Conservation (phyloP, 1,284 basidiomycete genomes). For the Cryptococcus sp. region DNA sequence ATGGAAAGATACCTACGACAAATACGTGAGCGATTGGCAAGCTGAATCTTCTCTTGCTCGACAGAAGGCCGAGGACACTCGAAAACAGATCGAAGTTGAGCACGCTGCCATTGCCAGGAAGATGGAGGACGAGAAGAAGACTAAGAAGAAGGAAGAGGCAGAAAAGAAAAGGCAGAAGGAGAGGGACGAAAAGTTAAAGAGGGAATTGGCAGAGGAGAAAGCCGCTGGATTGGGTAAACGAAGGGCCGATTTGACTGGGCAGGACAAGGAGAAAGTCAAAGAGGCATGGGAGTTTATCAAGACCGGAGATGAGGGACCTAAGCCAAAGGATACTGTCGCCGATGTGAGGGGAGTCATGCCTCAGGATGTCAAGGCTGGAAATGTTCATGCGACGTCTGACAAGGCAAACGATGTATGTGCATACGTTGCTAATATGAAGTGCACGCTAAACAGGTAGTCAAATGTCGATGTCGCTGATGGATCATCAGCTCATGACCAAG, state of each 20-base stretch:
- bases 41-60: slow-evolving; percentile 68
- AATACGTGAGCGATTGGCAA: slow-evolving; percentile 66
- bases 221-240: slow-evolving; percentile 1
- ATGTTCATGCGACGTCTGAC: slow-evolving; percentile 27
- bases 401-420: slow-evolving; percentile 3
- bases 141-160: slow-evolving; percentile 22
- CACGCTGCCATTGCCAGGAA: slow-evolving; percentile 19
- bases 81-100: slow-evolving; percentile 63
- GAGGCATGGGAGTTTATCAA: slow-evolving; percentile 57
- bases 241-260: neutral
- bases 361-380: slow-evolving; percentile 50
- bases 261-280: slow-evolving; percentile 45
- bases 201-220: slow-evolving; percentile 17
- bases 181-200: slow-evolving; percentile 17
- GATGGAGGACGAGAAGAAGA: slow-evolving; percentile 18
- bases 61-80: slow-evolving; percentile 66
- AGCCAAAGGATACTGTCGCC: slow-evolving; percentile 30
- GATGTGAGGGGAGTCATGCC: slow-evolving; percentile 53
- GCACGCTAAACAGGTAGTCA: too few relatives aligned
- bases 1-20: slow-evolving; percentile 65
- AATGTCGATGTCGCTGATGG: too few relatives aligned
- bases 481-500: too few relatives aligned
- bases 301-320: slow-evolving; percentile 37
- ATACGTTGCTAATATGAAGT: too few relatives aligned
- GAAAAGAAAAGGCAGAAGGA: slow-evolving; percentile 23